Evolutionary conservation across 2,329 filamentous ascomycete species (phyloP).

Genomic region (Trichoderma sp.): DNA sequence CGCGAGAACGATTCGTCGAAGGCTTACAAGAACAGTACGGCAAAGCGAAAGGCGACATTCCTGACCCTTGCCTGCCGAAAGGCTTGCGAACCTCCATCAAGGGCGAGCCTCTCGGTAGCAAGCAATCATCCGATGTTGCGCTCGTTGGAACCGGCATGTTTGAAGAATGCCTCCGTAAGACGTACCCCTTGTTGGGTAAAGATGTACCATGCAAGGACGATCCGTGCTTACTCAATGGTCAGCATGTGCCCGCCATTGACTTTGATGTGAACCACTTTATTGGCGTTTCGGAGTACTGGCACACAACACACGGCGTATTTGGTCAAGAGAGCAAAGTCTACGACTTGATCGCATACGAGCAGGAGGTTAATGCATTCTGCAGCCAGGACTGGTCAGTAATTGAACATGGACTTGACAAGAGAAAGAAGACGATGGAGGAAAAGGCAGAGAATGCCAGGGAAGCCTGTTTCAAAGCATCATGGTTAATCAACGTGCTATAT

Average conservation of each 20-base stretch:
- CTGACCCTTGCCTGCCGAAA: conserved; percentile 86
- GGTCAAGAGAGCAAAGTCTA: conserved; percentile 78
- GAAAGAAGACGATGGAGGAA: conserved; percentile 74
- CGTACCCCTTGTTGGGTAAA: conserved; percentile 86
- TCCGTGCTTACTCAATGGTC: conserved; percentile 86
- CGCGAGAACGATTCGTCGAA: conserved; percentile 81
- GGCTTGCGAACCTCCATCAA: conserved; percentile 73
- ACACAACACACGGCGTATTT: conserved; percentile 95
- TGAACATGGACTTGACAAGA: conserved; percentile 60
- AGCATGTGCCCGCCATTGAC: conserved; percentile 92
- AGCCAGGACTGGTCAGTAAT: conserved; percentile 80
- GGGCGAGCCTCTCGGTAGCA: conserved; percentile 56
- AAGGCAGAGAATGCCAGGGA: conserved; percentile 79
- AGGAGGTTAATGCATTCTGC: conserved; percentile 82
- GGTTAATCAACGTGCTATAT: conserved; percentile 95
- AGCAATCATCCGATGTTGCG: conserved; percentile 45
- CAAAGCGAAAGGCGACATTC: conserved; percentile 64
- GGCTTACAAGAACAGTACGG: conserved; percentile 68
- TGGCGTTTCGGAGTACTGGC: conserved; percentile 98
- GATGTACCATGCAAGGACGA: conserved; percentile 79
- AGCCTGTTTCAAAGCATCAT: conserved; percentile 97
- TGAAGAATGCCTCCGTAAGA: conserved; percentile 77
- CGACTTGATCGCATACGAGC: conserved; percentile 86
- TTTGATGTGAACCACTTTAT: conserved; percentile 98
- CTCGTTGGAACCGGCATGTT: conserved; percentile 86